Evolutionary conservation across 306 rosid genomes (phyloP).

Genomic region (Glycine latifolia): DNA sequence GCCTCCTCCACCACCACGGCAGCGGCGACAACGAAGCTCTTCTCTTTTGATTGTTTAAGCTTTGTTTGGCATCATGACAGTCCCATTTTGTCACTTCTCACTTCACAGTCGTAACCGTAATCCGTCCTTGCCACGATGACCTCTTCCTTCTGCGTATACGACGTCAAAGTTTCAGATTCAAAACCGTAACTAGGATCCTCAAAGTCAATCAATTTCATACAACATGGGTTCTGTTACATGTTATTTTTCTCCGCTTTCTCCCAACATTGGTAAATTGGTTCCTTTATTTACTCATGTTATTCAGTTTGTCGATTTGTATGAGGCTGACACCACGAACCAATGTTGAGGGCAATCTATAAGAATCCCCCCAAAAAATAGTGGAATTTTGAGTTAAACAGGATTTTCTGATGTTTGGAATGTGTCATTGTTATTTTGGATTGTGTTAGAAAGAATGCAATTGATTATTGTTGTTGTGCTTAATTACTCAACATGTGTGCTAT

Average conservation of each 20-base stretch:
- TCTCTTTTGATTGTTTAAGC: too few species aligned
- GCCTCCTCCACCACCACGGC: too few species aligned
- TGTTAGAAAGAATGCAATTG: slow-evolving; percentile 33
- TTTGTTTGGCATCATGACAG: too few species aligned
- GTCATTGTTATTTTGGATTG: neutral
- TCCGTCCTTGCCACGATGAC: too few species aligned
- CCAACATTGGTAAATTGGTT: neutral
- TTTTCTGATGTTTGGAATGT: slow-evolving; percentile 25
- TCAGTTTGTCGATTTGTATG: neutral
- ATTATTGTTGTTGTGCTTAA: neutral
- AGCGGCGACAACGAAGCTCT: too few species aligned
- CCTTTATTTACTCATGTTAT: neutral
- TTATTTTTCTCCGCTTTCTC: neutral
- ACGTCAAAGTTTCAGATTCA: neutral
- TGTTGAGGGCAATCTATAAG: slow-evolving; percentile 23
- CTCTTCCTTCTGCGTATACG: too few species aligned
- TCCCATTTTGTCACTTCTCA: too few species aligned
- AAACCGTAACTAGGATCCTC: slow-evolving; percentile 51
- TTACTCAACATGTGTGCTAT: neutral
- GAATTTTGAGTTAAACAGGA: slow-evolving; percentile 16
- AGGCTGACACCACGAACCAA: neutral
- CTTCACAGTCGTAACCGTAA: too few species aligned
- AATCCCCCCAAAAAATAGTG: slow-evolving; percentile 11
- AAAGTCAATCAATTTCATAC: slow-evolving; percentile 23
- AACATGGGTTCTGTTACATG: slow-evolving; percentile 54